A percentile compares a stretch with the other conserved stretches of the same genome.
Conservation (phyloP, 352 stramenopile species). For the Halophytophthora batemanensis region DNA sequence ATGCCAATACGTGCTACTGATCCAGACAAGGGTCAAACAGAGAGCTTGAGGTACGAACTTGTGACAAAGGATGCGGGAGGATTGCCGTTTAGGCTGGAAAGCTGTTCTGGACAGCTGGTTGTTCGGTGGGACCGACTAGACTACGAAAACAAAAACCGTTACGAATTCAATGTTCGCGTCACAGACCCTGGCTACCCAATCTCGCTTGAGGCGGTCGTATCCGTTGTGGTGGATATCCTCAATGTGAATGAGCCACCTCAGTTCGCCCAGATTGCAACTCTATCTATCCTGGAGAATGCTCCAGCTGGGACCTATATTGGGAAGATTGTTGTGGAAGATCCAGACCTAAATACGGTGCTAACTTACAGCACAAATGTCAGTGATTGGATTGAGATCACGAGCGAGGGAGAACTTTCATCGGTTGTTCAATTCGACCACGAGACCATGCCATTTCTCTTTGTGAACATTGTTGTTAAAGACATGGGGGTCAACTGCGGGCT, state of each 20-base stretch:
- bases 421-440: constrained; percentile 39
- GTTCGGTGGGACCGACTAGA: constrained; percentile 47
- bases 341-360: constrained; percentile 26
- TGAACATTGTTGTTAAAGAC: constrained; percentile 37
- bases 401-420: constrained; percentile 13
- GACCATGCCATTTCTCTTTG: constrained; percentile 17
- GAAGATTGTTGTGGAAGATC: constrained; percentile 33
- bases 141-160: constrained; percentile 40
- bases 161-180: constrained; percentile 39
- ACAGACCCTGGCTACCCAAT: constrained; percentile 40
- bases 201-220: constrained; percentile 21
- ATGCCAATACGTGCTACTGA: constrained; percentile 47
- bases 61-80: constrained; percentile 32
- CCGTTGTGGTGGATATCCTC: constrained; percentile 31
- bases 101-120: constrained; percentile 44
- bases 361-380: constrained; percentile 36
- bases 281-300: constrained; percentile 44
- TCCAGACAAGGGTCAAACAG: constrained; percentile 43
- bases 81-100: constrained; percentile 48
- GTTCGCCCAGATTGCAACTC: constrained; percentile 23
- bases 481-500: constrained; percentile 24
- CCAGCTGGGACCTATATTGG: constrained; percentile 29
- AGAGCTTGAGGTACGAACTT: constrained; percentile 45
- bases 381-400: constrained; percentile 21
- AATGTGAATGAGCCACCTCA: constrained; percentile 51